Evolutionary conservation across 2,329 filamentous ascomycete species (phyloP).

Genomic region (Alternaria arborescens): DNA sequence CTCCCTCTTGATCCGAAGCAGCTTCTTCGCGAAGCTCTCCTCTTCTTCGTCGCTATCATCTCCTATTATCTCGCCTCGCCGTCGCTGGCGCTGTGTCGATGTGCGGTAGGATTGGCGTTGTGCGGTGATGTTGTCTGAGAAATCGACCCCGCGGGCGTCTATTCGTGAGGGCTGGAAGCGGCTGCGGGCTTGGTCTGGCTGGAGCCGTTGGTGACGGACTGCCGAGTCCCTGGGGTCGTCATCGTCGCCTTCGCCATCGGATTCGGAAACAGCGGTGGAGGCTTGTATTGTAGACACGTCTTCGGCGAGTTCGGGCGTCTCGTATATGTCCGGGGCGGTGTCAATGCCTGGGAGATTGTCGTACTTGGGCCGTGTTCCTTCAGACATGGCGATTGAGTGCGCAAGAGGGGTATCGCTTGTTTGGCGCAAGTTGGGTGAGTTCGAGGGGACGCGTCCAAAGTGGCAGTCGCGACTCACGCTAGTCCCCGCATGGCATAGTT

Average conservation of each 20-base stretch:
- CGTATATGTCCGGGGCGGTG: slow-evolving; percentile 92
- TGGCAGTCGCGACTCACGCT: slow-evolving; percentile 29
- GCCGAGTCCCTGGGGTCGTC: slow-evolving; percentile 41
- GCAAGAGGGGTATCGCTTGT: slow-evolving; percentile 10
- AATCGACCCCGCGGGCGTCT: slow-evolving; percentile 81
- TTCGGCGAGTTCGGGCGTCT: slow-evolving; percentile 91
- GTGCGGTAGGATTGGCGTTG: slow-evolving; percentile 82
- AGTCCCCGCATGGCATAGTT: slow-evolving; percentile 12
- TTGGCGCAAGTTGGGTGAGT: slow-evolving; percentile 15
- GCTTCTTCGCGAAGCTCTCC: slow-evolving; percentile 78
- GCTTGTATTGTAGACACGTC: slow-evolving; percentile 82
- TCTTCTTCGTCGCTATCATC: slow-evolving; percentile 74
- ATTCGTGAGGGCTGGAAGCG: slow-evolving; percentile 79
- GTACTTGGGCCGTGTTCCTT: slow-evolving; percentile 46
- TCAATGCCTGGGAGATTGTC: slow-evolving; percentile 68
- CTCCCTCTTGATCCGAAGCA: slow-evolving; percentile 84
- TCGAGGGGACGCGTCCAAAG: slow-evolving; percentile 28
- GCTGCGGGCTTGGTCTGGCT: slow-evolving; percentile 79
- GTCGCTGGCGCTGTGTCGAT: slow-evolving; percentile 70
- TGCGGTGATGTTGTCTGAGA: slow-evolving; percentile 85
- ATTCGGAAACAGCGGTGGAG: slow-evolving; percentile 50
- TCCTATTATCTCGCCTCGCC: slow-evolving; percentile 70
- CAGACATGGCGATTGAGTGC: slow-evolving; percentile 35
- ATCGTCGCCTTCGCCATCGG: slow-evolving; percentile 65
- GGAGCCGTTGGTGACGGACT: slow-evolving; percentile 79